Evolutionary conservation across 768 basidiomycete genomes (phyloP).

Genomic region (Gymnopilus dilepis): DNA sequence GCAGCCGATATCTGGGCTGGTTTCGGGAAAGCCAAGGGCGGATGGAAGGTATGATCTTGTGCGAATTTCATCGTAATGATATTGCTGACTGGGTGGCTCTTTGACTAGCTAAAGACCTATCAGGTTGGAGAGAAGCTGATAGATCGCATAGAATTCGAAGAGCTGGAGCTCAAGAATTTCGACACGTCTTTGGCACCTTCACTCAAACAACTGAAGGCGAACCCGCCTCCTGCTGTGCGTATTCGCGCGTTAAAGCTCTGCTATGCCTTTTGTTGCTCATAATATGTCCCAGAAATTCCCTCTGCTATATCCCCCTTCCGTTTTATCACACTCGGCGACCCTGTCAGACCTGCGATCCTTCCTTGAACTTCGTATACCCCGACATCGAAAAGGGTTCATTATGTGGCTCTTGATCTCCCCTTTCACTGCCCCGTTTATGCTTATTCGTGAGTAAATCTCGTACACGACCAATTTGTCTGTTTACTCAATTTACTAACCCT

Average conservation of each 20-base stretch:
- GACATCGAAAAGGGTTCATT: constrained; percentile 68
- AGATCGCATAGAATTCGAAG: constrained; percentile 81
- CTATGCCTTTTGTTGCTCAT: neutral
- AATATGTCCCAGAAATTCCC: constrained; percentile 52
- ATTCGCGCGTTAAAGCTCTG: neutral
- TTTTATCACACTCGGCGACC: constrained; percentile 38
- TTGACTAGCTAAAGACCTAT: constrained; percentile 59
- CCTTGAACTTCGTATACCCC: constrained; percentile 59
- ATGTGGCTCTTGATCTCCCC: constrained; percentile 72
- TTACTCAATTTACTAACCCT: neutral
- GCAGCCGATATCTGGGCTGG: constrained; percentile 64
- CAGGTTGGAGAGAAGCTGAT: constrained; percentile 69
- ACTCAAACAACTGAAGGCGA: constrained; percentile 33
- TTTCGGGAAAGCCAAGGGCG: constrained; percentile 70
- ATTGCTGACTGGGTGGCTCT: neutral
- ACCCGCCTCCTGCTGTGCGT: constrained; percentile 19
- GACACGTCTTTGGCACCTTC: constrained; percentile 73
- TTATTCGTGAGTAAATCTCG: constrained; percentile 66
- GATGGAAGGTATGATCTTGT: constrained; percentile 68
- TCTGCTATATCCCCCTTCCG: constrained; percentile 61
- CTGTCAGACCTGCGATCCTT: constrained; percentile 56
- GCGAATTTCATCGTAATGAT: neutral
- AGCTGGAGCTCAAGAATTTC: constrained; percentile 73
- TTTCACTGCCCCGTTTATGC: constrained; percentile 74
- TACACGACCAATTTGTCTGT: neutral